A percentile compares a stretch with the other conserved stretches of the same genome.
Conservation (phyloP, 2,329 filamentous ascomycete species). For the Cytospora schulzeri region DNA sequence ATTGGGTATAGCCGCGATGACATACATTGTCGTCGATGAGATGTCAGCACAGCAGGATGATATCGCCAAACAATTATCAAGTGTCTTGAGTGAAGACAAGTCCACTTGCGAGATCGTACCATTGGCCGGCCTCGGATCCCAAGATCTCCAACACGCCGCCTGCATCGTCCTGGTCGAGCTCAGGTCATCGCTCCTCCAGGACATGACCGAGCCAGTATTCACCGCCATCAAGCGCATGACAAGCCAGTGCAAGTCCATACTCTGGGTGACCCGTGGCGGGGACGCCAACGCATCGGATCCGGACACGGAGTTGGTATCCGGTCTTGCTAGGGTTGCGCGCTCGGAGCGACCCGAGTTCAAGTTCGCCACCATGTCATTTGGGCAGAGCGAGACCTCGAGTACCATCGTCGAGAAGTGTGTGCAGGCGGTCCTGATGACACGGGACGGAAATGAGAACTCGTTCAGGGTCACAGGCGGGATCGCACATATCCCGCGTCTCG, state of each 20-base stretch:
- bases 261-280: conserved; percentile 32
- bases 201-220: conserved; percentile 29
- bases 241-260: conserved; percentile 27
- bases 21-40: conserved; percentile 14
- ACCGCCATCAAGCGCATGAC: conserved; percentile 30
- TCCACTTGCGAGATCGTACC: conserved; percentile 8
- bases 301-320: conserved; percentile 30
- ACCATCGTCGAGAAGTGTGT: conserved; percentile 24
- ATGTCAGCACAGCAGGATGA: conserved; percentile 16
- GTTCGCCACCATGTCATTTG: conserved; percentile 32
- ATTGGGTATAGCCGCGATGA: not conserved
- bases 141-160: conserved; percentile 22
- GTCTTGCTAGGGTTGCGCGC: conserved; percentile 32
- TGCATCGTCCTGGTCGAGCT: conserved; percentile 33
- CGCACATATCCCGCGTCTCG: conserved; percentile 27
- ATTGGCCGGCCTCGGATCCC: conserved; percentile 13
- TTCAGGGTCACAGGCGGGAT: conserved; percentile 29
- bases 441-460: conserved; percentile 30
- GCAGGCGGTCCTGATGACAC: conserved; percentile 18
- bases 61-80: not conserved
- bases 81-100: not conserved
- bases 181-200: conserved; percentile 28
- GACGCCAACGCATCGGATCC: conserved; percentile 19
- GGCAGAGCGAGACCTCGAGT: conserved; percentile 15
- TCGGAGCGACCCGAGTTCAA: conserved; percentile 28